Percentiles rank a stretch among this genome's conserved stretches.
Conservation (phyloP, 768 basidiomycete species). For the Russula vinacea region DNA sequence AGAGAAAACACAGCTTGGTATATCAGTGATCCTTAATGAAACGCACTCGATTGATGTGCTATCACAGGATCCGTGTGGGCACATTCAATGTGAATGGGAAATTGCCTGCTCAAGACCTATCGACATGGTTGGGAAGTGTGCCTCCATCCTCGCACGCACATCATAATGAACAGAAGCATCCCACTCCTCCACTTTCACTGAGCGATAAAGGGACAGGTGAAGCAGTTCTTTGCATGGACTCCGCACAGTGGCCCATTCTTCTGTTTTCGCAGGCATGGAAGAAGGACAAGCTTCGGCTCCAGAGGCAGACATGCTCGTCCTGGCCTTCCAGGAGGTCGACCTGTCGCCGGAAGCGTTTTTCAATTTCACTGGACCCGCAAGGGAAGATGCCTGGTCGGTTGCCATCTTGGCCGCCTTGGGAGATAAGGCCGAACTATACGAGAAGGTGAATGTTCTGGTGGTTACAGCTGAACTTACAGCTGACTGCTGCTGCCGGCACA, state of each 20-base stretch:
- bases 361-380: conserved; percentile 57
- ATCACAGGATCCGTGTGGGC: conserved; percentile 59
- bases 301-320: conserved; percentile 67
- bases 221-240: conserved; percentile 6
- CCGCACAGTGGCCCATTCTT: neutral
- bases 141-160: neutral
- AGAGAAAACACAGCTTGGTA: conserved; percentile 24
- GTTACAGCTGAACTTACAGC: neutral
- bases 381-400: conserved; percentile 68
- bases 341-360: conserved; percentile 74
- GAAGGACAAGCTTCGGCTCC: conserved; percentile 17
- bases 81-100: conserved; percentile 87
- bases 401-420: conserved; percentile 71
- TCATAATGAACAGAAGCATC: conserved; percentile 8
- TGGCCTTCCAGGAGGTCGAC: conserved; percentile 81
- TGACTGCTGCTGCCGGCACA: conserved; percentile 32
- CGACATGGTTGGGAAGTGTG: conserved; percentile 54
- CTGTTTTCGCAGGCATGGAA: neutral
- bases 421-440: conserved; percentile 57
- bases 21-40: conserved; percentile 22
- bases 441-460: conserved; percentile 49
- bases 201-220: conserved; percentile 23
- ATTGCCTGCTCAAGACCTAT: conserved; percentile 67
- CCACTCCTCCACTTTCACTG: conserved; percentile 33
- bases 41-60: conserved; percentile 1